Conservation (phyloP, 2,329 filamentous ascomycete species). For the Colletotrichum tamarilloi region DNA sequence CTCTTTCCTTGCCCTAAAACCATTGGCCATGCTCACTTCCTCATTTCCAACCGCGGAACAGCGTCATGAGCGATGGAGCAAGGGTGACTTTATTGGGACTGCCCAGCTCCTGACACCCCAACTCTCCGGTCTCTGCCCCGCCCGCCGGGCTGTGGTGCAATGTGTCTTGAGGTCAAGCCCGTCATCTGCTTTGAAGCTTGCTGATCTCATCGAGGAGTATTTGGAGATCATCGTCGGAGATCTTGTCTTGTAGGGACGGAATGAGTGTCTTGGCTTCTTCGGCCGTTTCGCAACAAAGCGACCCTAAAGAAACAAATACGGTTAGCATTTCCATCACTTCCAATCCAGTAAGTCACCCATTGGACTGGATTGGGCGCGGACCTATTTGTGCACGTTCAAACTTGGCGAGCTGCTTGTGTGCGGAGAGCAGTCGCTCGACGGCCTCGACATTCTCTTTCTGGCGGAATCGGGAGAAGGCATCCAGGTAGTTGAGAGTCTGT, state of each 20-base stretch:
- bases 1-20: neutral
- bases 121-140: neutral
- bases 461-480: slow-evolving; percentile 96
- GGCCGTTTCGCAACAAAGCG: slow-evolving; percentile 88
- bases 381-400: slow-evolving; percentile 95
- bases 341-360: neutral
- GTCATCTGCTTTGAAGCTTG: slow-evolving; percentile 69
- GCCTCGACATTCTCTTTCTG: slow-evolving; percentile 93
- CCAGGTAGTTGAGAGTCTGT: slow-evolving; percentile 92
- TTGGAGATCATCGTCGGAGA: slow-evolving; percentile 88
- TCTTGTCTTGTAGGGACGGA: slow-evolving; percentile 88
- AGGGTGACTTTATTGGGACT: neutral
- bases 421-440: slow-evolving; percentile 87
- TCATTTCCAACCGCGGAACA: neutral
- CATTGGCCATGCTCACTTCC: neutral
- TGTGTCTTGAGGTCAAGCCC: neutral
- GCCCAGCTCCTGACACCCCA: neutral
- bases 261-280: slow-evolving; percentile 98
- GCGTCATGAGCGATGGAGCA: neutral
- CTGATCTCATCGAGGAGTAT: slow-evolving; percentile 90
- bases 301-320: slow-evolving; percentile 65
- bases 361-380: slow-evolving; percentile 48
- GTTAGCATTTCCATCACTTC: slow-evolving; percentile 4
- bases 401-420: slow-evolving; percentile 83
- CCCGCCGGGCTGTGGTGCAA: neutral